These are phyloP conservation scores for Cardiospermum halicacabum DNA, from an alignment of 345 rosid species.

Conservation along the genomic window DNA sequence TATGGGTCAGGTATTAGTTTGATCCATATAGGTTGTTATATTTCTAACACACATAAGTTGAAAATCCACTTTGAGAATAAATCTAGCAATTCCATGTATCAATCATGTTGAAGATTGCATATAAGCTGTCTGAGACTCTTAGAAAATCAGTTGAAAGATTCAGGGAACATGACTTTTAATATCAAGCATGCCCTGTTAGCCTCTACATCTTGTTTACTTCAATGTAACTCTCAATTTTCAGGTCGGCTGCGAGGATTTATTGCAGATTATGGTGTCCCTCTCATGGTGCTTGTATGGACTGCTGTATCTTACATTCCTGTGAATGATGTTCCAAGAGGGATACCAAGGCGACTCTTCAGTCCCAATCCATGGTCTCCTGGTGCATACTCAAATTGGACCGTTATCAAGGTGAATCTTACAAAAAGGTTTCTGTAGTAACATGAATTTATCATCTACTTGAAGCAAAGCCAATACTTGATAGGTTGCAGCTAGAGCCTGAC, in stretches of 20 bases:
- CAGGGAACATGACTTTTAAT: not conserved
- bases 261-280: conserved; percentile 58
- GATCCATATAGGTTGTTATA: not conserved
- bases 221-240: conserved; percentile 13
- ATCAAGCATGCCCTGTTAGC: not conserved
- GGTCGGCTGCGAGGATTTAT: conserved; percentile 55
- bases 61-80: not conserved
- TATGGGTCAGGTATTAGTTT: conserved; percentile 46
- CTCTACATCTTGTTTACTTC: conserved; percentile 1
- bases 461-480: not conserved
- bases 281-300: conserved; percentile 61
- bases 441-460: not conserved
- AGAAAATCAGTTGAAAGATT: not conserved
- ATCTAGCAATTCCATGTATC: not conserved
- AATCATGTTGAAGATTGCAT: not conserved
- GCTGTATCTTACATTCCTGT: conserved; percentile 52
- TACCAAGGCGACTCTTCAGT: conserved; percentile 57
- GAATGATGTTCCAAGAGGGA: conserved; percentile 48
- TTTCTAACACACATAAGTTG: not conserved
- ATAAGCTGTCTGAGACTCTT: conserved; percentile 11
- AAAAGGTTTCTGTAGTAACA: conserved; percentile 1
- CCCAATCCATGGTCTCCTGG: conserved; percentile 71
- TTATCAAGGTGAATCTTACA: conserved; percentile 36
- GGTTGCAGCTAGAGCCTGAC: conserved; percentile 5
- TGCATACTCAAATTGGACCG: conserved; percentile 60